Conservation (phyloP, 1,284 basidiomycete species). For the Fomitopsis schrenkii region DNA sequence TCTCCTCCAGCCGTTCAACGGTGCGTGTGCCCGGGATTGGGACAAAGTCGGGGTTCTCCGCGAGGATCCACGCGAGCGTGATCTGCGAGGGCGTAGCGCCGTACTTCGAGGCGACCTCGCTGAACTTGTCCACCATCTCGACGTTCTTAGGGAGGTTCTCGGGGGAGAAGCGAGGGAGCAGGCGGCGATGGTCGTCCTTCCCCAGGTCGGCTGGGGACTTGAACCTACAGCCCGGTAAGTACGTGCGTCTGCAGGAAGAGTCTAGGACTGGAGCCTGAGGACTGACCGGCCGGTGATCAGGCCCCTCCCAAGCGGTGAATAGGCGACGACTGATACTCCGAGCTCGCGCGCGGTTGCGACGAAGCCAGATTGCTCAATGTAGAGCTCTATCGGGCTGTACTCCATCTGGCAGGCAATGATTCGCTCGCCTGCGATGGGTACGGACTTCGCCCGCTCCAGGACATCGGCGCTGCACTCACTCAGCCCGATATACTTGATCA, state of each 20-base stretch:
- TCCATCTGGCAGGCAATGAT: conserved; percentile 36
- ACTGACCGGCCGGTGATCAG: neutral
- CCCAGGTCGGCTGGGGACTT: neutral
- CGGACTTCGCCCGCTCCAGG: conserved; percentile 31
- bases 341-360: conserved; percentile 26
- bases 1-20: neutral
- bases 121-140: conserved; percentile 2
- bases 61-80: conserved; percentile 5
- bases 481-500: neutral
- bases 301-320: conserved; percentile 35
- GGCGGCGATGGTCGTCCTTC: neutral
- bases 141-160: conserved; percentile 5
- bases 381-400: conserved; percentile 37
- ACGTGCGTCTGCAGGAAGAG: no score
- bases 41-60: conserved; percentile 1
- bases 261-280: no score
- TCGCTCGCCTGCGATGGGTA: conserved; percentile 30
- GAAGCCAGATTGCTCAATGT: conserved; percentile 23
- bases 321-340: conserved; percentile 34
- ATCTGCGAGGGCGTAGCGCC: conserved; percentile 1
- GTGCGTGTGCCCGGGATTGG: neutral
- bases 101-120: neutral
- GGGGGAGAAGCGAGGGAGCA: neutral
- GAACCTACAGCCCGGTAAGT: neutral
- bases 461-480: neutral